These are phyloP conservation scores for Platanus orientalis DNA, from an alignment of 164 flowering plant genomes.

Conservation along the genomic window DNA sequence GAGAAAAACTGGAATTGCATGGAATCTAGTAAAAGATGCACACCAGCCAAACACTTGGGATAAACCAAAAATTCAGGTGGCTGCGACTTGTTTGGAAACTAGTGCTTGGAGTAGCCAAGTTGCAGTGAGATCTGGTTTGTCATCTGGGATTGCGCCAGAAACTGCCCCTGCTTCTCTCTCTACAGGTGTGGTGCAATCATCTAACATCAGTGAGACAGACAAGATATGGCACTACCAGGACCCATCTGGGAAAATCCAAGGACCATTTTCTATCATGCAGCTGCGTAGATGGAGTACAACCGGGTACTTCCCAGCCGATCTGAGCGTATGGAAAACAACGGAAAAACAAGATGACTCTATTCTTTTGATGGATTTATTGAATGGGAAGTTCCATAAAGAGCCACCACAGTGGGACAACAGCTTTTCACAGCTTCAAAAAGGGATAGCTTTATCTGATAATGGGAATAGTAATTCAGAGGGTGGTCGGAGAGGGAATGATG, in stretches of 20 bases:
- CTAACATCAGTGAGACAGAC: conserved; percentile 55
- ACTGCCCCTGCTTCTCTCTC: conserved; percentile 11
- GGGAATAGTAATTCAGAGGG: conserved; percentile 9
- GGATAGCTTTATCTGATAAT: conserved; percentile 2
- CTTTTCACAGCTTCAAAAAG: conserved; percentile 21
- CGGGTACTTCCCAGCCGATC: conserved; percentile 76
- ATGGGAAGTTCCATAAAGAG: conserved; percentile 52
- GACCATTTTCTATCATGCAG: conserved; percentile 90
- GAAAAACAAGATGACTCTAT: conserved; percentile 61
- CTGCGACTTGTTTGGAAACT: conserved; percentile 21
- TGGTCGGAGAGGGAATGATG: conserved; percentile 14
- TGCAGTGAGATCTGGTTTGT: conserved; percentile 25
- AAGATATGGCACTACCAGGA: conserved; percentile 91
- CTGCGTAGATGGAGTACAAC: conserved; percentile 85
- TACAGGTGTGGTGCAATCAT: conserved; percentile 21
- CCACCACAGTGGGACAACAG: conserved; percentile 15
- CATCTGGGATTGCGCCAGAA: conserved; percentile 13
- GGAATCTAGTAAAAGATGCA: conserved; percentile 40
- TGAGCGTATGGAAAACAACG: conserved; percentile 59
- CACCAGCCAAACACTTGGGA: conserved; percentile 36
- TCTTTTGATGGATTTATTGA: conserved; percentile 62
- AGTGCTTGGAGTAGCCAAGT: conserved; percentile 25
- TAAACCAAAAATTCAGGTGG: conserved; percentile 19
- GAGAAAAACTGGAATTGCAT: conserved; percentile 29
- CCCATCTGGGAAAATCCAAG: conserved; percentile 84